These are phyloP conservation scores for Themeda triandra DNA, from an alignment of 176 grass and related monocot species.

Conservation along the genomic window DNA sequence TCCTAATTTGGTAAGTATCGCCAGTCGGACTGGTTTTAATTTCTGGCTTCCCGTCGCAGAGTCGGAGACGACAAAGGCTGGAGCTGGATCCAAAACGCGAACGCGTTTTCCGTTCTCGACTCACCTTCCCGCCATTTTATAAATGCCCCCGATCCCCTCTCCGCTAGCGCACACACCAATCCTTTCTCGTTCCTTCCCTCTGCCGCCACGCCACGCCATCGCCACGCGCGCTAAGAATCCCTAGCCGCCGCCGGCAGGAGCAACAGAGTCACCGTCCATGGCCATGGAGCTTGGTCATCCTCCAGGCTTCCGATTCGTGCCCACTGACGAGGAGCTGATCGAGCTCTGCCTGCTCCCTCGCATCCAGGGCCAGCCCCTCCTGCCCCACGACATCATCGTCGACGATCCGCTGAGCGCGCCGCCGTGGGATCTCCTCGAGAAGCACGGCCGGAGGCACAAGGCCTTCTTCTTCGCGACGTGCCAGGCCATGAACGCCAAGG, in stretches of 20 bases:
- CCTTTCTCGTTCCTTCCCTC: background rate
- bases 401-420: background rate
- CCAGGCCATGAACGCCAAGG: background rate
- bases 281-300: background rate
- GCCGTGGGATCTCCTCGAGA: background rate
- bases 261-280: background rate
- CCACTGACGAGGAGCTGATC: background rate
- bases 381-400: background rate
- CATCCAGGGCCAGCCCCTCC: background rate
- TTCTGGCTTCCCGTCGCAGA: background rate
- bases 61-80: background rate
- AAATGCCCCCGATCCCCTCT: background rate
- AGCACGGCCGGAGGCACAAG: background rate
- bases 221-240: background rate
- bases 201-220: no score
- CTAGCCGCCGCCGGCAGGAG: background rate
- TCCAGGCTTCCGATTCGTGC: background rate
- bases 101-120: background rate
- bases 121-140: background rate
- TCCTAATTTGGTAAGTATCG: no score
- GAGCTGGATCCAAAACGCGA: background rate
- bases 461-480: slow-evolving; percentile 8
- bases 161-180: background rate
- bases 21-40: no score
- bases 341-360: background rate